Evolutionary conservation across 2,329 filamentous ascomycete genomes (phyloP).

Genomic region (Trichophaea hybrida): DNA sequence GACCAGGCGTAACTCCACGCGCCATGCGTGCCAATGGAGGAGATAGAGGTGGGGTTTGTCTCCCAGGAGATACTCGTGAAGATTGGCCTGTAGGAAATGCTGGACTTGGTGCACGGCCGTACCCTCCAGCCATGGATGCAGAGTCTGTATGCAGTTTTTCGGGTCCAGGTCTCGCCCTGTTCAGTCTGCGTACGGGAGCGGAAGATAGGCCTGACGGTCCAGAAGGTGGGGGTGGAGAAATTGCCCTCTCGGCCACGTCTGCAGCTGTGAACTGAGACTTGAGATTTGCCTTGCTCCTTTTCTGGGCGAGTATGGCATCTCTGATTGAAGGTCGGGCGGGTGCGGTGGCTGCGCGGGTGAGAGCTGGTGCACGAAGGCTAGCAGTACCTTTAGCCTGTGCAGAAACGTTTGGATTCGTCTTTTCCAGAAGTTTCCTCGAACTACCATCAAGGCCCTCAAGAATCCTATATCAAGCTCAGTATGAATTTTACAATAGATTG

Average conservation of each 20-base stretch:
- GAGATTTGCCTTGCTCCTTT: slow-evolving; percentile 35
- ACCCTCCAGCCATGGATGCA: neutral
- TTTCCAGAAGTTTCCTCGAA: slow-evolving; percentile 65
- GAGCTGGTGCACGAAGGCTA: slow-evolving; percentile 37
- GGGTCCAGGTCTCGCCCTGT: slow-evolving; percentile 1
- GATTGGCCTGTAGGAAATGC: neutral
- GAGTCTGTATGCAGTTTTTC: neutral
- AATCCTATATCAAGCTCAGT: slow-evolving; percentile 42
- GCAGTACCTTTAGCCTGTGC: slow-evolving; percentile 28
- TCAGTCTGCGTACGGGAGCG: slow-evolving; percentile 35
- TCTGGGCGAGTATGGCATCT: slow-evolving; percentile 73
- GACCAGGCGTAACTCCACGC: slow-evolving; percentile 20
- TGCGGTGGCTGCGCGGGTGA: slow-evolving; percentile 35
- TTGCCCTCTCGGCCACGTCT: neutral
- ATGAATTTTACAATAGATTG: neutral
- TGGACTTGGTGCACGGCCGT: slow-evolving; percentile 5
- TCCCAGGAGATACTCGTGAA: slow-evolving; percentile 12
- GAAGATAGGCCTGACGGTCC: slow-evolving; percentile 39
- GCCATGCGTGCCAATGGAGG: slow-evolving; percentile 13
- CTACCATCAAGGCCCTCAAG: slow-evolving; percentile 64
- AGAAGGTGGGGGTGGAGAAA: slow-evolving; percentile 23
- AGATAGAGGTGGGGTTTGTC: slow-evolving; percentile 14
- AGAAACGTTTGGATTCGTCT: slow-evolving; percentile 61
- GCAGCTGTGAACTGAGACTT: neutral
- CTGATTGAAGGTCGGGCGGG: slow-evolving; percentile 53